phyloP scores from a whole-genome alignment of 2,329 filamentous ascomycete species.

The Knoxdaviesia proteae region DNA sequence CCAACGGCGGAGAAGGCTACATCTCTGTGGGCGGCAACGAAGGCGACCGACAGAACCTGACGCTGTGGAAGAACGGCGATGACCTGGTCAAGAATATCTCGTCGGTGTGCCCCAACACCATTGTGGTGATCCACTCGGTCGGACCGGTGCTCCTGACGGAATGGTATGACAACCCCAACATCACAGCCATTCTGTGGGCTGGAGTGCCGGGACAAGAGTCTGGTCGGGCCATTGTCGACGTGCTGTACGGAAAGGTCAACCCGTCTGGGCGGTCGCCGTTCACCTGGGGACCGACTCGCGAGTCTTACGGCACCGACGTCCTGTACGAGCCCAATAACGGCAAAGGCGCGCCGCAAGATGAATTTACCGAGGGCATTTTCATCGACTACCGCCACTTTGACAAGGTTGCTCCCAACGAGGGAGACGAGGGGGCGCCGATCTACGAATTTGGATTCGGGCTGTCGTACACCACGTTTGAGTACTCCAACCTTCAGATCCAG shows the following conservation, averaged over 20 bases:
- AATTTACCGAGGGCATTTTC: conserved; percentile 60
- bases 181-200: conserved; percentile 69
- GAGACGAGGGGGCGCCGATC: conserved; percentile 36
- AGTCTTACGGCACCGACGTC: conserved; percentile 50
- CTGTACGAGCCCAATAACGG: conserved; percentile 50
- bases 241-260: conserved; percentile 68
- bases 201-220: conserved; percentile 69
- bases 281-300: conserved; percentile 49
- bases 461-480: conserved; percentile 60
- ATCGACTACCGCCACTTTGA: conserved; percentile 57
- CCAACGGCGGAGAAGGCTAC: conserved; percentile 70
- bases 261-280: conserved; percentile 61
- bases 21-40: conserved; percentile 64
- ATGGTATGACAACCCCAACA: conserved; percentile 55
- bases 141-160: conserved; percentile 60
- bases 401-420: conserved; percentile 19
- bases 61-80: conserved; percentile 70
- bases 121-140: conserved; percentile 75
- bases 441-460: conserved; percentile 71
- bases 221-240: conserved; percentile 57
- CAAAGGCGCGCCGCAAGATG: conserved; percentile 41
- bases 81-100: conserved; percentile 64
- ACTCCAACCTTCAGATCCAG: conserved; percentile 42
- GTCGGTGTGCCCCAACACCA: conserved; percentile 62
- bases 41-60: conserved; percentile 84